Evolutionary conservation across 208 protist species (phyloP).

Genomic region (Leishmania gerbilli): DNA sequence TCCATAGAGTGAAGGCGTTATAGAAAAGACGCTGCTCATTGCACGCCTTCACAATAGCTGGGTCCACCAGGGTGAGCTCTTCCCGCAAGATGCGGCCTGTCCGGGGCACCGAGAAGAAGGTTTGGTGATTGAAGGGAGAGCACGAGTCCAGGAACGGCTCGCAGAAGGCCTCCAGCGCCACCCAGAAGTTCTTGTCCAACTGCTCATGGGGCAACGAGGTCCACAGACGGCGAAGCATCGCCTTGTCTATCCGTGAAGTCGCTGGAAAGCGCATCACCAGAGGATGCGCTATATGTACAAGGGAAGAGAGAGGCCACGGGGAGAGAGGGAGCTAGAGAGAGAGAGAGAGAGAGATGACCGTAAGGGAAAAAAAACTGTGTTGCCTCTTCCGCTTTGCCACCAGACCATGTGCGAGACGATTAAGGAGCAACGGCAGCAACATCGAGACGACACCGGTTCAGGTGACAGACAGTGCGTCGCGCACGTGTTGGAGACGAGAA

Average conservation of each 20-base stretch:
- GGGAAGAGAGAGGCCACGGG: neutral
- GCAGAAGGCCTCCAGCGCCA: conserved; percentile 54
- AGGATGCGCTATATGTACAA: neutral
- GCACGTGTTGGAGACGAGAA: neutral
- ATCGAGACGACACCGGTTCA: neutral
- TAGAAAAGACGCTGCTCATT: conserved; percentile 63
- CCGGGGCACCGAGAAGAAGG: conserved; percentile 52
- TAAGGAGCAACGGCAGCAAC: neutral
- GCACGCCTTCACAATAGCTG: conserved; percentile 32
- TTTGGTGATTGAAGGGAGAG: conserved; percentile 46
- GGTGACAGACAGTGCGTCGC: neutral
- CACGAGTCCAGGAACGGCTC: conserved; percentile 43
- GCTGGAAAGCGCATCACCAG: conserved; percentile 8
- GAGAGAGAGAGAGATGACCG: neutral
- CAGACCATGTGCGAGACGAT: neutral
- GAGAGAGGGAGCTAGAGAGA: neutral
- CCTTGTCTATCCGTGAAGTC: conserved; percentile 30
- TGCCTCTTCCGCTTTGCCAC: neutral
- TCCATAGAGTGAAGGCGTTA: conserved; percentile 73
- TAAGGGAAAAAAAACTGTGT: neutral
- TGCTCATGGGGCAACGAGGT: conserved; percentile 47
- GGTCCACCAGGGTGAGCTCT: conserved; percentile 37
- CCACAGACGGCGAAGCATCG: conserved; percentile 50
- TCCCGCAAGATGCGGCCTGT: conserved; percentile 41
- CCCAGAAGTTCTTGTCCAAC: conserved; percentile 69